phyloP scores from a whole-genome alignment of 2,329 filamentous ascomycete species.

The Aspergillus oerlinghausenensis region DNA sequence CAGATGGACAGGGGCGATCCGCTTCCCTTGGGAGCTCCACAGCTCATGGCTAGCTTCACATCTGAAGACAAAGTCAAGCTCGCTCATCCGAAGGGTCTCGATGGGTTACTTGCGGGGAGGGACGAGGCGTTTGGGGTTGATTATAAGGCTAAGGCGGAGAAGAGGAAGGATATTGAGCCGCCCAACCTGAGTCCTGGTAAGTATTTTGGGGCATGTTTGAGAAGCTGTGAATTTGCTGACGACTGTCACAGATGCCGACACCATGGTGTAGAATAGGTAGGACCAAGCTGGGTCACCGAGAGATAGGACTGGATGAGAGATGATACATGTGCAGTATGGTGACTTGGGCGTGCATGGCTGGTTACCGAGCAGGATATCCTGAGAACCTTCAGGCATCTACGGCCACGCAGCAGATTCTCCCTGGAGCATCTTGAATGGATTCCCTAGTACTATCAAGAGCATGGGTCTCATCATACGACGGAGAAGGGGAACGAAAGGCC shows the following conservation, averaged over 20 bases:
- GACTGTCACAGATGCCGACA: conserved; percentile 30
- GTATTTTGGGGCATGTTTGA: conserved; percentile 7
- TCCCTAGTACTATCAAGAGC: neutral
- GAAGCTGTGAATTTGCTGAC: neutral
- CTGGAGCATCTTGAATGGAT: neutral
- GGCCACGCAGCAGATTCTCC: neutral
- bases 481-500: neutral
- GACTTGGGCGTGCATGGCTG: neutral
- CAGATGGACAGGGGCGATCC: conserved; percentile 71
- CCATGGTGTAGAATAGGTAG: conserved; percentile 19
- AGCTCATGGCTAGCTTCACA: conserved; percentile 60
- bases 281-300: neutral
- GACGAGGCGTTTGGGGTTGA: conserved; percentile 53
- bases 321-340: neutral
- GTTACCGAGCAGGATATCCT: neutral
- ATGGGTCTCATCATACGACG: neutral
- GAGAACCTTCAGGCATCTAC: neutral
- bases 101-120: conserved; percentile 44
- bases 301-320: neutral
- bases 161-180: conserved; percentile 46
- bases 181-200: conserved; percentile 32
- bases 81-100: conserved; percentile 23
- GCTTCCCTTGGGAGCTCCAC: conserved; percentile 56
- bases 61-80: conserved; percentile 22
- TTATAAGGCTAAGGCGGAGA: conserved; percentile 49